Percentiles rank a stretch among this genome's conserved stretches.
Evolutionary conservation across 768 basidiomycete species (phyloP).

Genomic region (Gymnopilus dilepis): DNA sequence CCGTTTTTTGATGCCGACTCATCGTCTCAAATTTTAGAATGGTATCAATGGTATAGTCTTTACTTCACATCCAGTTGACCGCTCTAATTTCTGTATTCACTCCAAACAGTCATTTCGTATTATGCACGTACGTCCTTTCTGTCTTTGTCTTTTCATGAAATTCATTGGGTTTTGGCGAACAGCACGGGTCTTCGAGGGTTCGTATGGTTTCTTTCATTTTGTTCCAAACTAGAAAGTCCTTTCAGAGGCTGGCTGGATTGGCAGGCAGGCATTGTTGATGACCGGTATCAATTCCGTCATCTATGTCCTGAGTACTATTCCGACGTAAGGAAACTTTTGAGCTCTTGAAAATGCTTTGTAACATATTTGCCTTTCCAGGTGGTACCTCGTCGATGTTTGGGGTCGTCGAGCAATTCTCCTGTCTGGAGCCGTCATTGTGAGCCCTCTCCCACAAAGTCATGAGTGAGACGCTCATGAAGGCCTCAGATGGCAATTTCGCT

Average conservation of each 20-base stretch:
- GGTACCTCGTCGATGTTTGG: constrained; percentile 94
- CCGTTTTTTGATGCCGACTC: constrained; percentile 13
- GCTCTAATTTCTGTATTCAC: not conserved
- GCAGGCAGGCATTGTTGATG: constrained; percentile 93
- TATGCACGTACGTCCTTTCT: constrained; percentile 75
- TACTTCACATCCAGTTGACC: no score
- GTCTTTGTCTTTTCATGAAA: constrained; percentile 12
- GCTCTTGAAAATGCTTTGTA: no score
- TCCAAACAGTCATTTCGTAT: constrained; percentile 80
- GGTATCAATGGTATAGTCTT: constrained; percentile 81
- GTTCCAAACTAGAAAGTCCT: constrained; percentile 13
- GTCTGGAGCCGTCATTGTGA: constrained; percentile 79
- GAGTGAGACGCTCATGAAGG: not conserved
- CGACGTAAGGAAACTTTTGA: constrained; percentile 77
- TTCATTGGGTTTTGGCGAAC: constrained; percentile 5
- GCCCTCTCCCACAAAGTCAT: constrained; percentile 28
- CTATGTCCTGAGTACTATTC: constrained; percentile 79
- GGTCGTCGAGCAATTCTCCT: constrained; percentile 88
- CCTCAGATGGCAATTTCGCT: constrained; percentile 82
- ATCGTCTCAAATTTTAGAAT: constrained; percentile 56
- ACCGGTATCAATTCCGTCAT: constrained; percentile 91
- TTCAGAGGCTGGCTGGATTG: constrained; percentile 95
- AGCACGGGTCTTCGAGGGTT: constrained; percentile 94
- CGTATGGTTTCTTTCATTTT: constrained; percentile 12
- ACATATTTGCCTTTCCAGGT: constrained; percentile 66